Evolutionary conservation across 2,329 filamentous ascomycete genomes (phyloP), one percentile per base, ranked within the genome.

Genomic region (Madurella fahalii): DNA sequence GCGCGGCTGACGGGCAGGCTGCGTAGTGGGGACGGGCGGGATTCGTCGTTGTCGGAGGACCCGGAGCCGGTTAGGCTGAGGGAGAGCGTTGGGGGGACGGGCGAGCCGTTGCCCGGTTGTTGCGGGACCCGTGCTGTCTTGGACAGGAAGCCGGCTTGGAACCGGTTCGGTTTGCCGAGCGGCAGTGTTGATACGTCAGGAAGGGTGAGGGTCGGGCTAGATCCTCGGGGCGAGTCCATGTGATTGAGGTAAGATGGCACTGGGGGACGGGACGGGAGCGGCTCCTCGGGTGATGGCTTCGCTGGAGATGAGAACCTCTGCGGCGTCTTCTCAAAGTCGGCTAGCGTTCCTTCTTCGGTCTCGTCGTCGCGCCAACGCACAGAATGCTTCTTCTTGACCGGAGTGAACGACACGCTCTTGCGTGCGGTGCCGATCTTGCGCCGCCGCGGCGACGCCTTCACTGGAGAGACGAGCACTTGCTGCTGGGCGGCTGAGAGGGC

Each of bases 351-450:
- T 49, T 93, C 84, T 66, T 95, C 87, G 2, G 86, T 75, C 65
- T 83, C 90, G 64, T 97, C 94, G 65, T 95, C 91, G 55, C 90
- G 85, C 94, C 94, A 99, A 60, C 93, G 83, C 5, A 99, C 93
- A 44, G 82, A 79, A 9, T 80, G 79, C 70, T 86, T 86, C 72
- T 89, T 85, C 72, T 89, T 95, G 58, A 86, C 85, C 0, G 91
- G 90, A 1, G 90, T 91, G 66, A 95, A 95, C 31, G 83, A 82
- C 47, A 96, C 78, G 12, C 84, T 83, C 72, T 95, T 96, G 57
- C 79, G 78, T 20, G 69, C 63, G 57, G 68, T 69, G 77, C 85
- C 65, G 71, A 83, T 61, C 74, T 89, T 94, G 60, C 89, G 85
- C 64, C 91, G 83, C 60, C 88, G 83, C n/a, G 93, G 92, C 16